Evolutionary conservation across 345 rosid genomes (phyloP).

Genomic region (Arabis hirsuta): DNA sequence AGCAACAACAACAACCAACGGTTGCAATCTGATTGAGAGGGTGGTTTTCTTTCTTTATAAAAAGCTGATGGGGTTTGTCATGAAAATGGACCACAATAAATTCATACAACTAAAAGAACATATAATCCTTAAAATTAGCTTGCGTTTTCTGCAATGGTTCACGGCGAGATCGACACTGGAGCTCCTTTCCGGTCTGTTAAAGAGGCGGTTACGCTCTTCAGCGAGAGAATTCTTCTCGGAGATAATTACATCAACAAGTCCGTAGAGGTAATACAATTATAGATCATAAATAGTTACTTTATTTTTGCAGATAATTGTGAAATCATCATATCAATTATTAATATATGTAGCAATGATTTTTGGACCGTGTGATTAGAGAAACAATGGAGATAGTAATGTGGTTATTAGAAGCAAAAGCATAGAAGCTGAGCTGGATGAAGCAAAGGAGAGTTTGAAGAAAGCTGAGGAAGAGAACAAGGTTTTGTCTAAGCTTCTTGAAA

Average conservation of each 20-base stretch:
- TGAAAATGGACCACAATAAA: slow-evolving; percentile 34
- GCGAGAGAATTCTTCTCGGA: slow-evolving; percentile 65
- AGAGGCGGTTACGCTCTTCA: slow-evolving; percentile 74
- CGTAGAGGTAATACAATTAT: slow-evolving; percentile 45
- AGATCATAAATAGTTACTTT: background rate
- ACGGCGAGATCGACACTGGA: slow-evolving; percentile 72
- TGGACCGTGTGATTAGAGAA: slow-evolving; percentile 5
- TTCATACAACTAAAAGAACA: slow-evolving; percentile 22
- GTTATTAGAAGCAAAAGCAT: slow-evolving; percentile 41
- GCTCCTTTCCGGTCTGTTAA: slow-evolving; percentile 79
- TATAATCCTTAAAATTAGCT: background rate
- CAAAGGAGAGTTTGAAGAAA: slow-evolving; percentile 52
- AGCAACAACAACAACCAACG: slow-evolving; percentile 34
- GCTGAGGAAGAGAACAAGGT: slow-evolving; percentile 59
- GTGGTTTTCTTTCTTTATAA: slow-evolving; percentile 31
- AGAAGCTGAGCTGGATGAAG: slow-evolving; percentile 66
- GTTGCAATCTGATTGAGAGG: slow-evolving; percentile 6
- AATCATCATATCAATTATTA: background rate
- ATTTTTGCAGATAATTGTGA: background rate
- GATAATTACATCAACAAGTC: slow-evolving; percentile 59
- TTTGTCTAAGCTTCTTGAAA: slow-evolving; percentile 43
- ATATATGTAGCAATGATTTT: background rate
- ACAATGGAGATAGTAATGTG: slow-evolving; percentile 28
- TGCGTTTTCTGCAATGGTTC: slow-evolving; percentile 34
- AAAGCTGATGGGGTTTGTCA: slow-evolving; percentile 15